These are phyloP conservation scores for Geranium rotundifolium DNA, from an alignment of 345 rosid species.

Conservation along the genomic window DNA sequence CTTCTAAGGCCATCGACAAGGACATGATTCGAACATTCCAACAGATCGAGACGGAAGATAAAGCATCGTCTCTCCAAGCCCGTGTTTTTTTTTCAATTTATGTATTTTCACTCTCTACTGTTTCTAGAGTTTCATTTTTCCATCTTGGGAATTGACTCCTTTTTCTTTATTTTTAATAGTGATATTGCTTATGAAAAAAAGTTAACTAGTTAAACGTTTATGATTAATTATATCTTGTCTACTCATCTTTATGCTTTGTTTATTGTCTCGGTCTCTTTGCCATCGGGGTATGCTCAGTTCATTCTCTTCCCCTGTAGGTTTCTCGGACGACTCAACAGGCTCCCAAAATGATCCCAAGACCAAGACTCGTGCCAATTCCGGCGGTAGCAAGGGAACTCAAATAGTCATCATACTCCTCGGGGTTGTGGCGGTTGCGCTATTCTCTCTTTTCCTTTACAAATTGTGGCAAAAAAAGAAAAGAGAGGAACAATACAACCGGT, in stretches of 20 bases:
- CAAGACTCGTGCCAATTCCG: constrained; percentile 32
- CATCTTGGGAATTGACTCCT: too few species aligned
- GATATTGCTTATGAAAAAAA: too few species aligned
- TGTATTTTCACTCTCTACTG: too few species aligned
- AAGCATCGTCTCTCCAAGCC: too few species aligned
- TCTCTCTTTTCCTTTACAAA: constrained; percentile 64
- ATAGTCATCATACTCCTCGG: constrained; percentile 37
- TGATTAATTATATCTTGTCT: not conserved
- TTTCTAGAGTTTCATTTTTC: too few species aligned
- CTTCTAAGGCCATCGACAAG: too few species aligned
- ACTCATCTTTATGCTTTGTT: not conserved
- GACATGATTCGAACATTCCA: too few species aligned
- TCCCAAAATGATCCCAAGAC: constrained; percentile 26
- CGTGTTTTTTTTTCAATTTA: too few species aligned
- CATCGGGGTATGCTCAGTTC: not conserved
- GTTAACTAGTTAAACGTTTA: too few species aligned
- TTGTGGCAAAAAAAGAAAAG: constrained; percentile 95
- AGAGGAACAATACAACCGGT: constrained; percentile 93
- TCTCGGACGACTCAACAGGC: constrained; percentile 34
- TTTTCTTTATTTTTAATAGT: too few species aligned
- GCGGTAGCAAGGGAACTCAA: constrained; percentile 37
- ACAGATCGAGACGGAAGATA: too few species aligned
- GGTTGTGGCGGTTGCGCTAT: constrained; percentile 38
- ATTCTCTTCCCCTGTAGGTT: constrained; percentile 24
- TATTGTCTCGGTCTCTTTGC: not conserved